These are phyloP conservation scores for Aspergillus sparsus DNA, from an alignment of 495 filamentous ascomycete genomes.

Conservation along the genomic window DNA sequence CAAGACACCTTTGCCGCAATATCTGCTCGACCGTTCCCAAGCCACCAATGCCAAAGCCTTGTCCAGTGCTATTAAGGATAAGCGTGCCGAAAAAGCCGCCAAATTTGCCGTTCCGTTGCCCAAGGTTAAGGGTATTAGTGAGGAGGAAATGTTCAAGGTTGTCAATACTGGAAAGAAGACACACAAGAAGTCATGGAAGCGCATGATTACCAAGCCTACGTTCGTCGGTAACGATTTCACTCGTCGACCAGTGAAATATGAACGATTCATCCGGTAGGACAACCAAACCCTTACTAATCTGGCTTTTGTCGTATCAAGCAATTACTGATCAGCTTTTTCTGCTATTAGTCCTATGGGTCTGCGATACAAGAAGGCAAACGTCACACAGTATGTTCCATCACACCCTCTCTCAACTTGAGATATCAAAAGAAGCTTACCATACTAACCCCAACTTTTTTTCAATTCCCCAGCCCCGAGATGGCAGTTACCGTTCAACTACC, in stretches of 20 bases:
- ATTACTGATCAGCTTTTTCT: conserved; percentile 45
- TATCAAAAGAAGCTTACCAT: not conserved
- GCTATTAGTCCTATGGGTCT: conserved; percentile 65
- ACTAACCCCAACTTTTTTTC: conserved; percentile 22
- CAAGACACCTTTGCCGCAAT: conserved; percentile 74
- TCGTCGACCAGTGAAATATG: conserved; percentile 89
- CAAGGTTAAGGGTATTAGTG: conserved; percentile 88
- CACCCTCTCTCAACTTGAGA: not conserved
- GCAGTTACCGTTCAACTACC: conserved; percentile 90
- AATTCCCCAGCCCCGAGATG: conserved; percentile 60
- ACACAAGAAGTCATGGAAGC: conserved; percentile 82
- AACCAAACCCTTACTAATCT: not conserved
- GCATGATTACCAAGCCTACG: conserved; percentile 91
- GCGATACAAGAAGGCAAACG: conserved; percentile 92
- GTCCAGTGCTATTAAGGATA: conserved; percentile 81
- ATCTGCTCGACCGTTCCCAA: conserved; percentile 86
- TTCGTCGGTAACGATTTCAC: conserved; percentile 93
- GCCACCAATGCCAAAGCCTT: conserved; percentile 88
- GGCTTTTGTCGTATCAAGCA: not conserved
- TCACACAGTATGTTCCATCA: conserved; percentile 59
- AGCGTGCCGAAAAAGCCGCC: conserved; percentile 88
- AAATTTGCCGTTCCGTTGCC: conserved; percentile 93
- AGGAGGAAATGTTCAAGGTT: conserved; percentile 99
- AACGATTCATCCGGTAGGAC: conserved; percentile 66
- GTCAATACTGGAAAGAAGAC: conserved; percentile 92